Evolutionary conservation across 768 basidiomycete species (phyloP), one percentile per base, ranked within the genome.

Genomic region (Panaeolus papilionaceus): DNA sequence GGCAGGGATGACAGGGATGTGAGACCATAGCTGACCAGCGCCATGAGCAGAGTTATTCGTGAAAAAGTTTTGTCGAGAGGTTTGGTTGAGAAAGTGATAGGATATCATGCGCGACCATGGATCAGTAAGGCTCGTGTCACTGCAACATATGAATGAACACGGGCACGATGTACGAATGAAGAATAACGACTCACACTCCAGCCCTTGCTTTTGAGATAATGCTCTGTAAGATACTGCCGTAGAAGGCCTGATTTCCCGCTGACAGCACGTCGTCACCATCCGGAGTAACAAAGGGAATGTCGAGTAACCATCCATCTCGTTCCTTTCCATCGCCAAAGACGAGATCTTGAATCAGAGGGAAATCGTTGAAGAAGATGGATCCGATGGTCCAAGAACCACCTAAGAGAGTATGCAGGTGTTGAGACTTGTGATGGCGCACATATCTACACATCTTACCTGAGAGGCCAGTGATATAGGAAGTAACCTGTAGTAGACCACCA

Each of bases 31-130:
- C 66, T 89, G 85, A 5, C 90, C 91, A n/a, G 90, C 88, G n/a
- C 90, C 91, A 68, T 93, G 91, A 7, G 82, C 80, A 0, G 85
- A 79, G 49, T 82, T 75, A 61, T 88, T 86, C 1, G 85, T 85
- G 76, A 88, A 90, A 71, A 92, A 88, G 72, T 91, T 88, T 10
- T 64, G 66, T 16, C 82, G 78, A 6, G 82, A 80, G 0, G 91
- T 93, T 63, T 87, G 85, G 72, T 89, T 92, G 67, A 91, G 78
- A 71, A 93, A 93, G 75, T 94, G 92, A 69, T 90, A 90, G 1
- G 89, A 84, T 39, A 93, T 83, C 75, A 88, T 85, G 0, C 90
- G 86, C 0, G 84, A 75, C 85, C 89, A 92, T 6, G 87, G 78
- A 72, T 93, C 91, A 0, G 86, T 86, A 54, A 91, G 66, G 65